Evolutionary conservation across 163 green algal species (phyloP), one percentile per base, ranked within the genome.

Genomic region (Chloromonas sp.): DNA sequence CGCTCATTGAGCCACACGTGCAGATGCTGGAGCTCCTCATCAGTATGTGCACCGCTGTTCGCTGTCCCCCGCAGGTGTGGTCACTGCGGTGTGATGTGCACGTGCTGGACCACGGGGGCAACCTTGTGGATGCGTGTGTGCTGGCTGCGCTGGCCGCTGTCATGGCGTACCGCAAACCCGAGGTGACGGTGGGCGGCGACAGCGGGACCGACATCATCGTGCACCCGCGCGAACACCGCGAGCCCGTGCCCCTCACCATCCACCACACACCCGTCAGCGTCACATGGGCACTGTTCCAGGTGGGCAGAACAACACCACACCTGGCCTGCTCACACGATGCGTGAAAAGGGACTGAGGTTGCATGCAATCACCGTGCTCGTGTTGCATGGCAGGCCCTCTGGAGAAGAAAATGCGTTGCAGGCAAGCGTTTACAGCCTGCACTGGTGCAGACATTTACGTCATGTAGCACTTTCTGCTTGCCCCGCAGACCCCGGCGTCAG

Each of bases 181-280:
- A 84, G 70, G 78, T 70, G 78, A 71, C 58, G 5, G 61, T 81
- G 60, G 81, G 60, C 80, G 77, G 78, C n/a, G 60, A 71, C 61
- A 83, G 77, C 66, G 84, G 83, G 59, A 85, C 79, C 14, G 85
- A 89, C 15, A 85, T 98, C 3, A 90, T 89, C 8, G 88, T 98
- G 83, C 92, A 96, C 84, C 86, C 92, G 0, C 71, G 85, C 8
- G 90, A 95, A 84, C 89, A 91, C 58, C 83, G 89, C 0, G 96
- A 98, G 90, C 90, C 95, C 2, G 61, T 97, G 78, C 94, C 95
- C 2, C 95, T 99, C 61, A 96, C 88, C 60, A 90, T 99, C 71
- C 96, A 98, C 90, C 95, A 98, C 87, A 89, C 95, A 61, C 96
- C 96, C 0, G 82, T 99, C 62, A 88, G 93, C 11, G 82, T 97